Conservation (phyloP, 106 monocot genomes). For the Dendrobium huoshanense region DNA sequence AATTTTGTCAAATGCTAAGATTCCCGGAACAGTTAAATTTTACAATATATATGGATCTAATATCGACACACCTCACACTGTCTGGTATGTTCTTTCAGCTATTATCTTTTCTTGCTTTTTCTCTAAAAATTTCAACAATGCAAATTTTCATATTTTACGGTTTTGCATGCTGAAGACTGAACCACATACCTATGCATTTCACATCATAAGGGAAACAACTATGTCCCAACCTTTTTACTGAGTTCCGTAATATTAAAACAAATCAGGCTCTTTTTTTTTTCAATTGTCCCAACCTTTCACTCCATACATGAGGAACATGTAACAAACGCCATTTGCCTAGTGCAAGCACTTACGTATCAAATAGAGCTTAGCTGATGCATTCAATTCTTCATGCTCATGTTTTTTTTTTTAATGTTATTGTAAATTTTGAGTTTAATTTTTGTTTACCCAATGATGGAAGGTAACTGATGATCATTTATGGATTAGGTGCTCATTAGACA, state of each 20-base stretch:
- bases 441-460: no score
- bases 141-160: not conserved
- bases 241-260: not conserved
- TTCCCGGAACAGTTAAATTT: constrained; percentile 75
- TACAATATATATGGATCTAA: constrained; percentile 90
- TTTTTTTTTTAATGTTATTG: no score
- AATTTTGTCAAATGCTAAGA: constrained; percentile 63
- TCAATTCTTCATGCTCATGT: no score
- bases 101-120: constrained; percentile 6
- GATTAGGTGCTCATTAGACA: no score
- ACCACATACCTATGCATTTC: not conserved
- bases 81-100: constrained; percentile 53
- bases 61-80: constrained; percentile 73
- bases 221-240: not conserved
- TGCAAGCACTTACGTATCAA: no score
- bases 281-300: no score
- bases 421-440: no score
- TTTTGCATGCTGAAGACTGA: not conserved
- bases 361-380: no score
- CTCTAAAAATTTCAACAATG: not conserved
- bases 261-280: not conserved
- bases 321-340: no score
- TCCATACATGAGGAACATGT: no score
- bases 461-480: no score
- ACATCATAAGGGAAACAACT: not conserved